These are phyloP conservation scores for Salix arbutifolia DNA, from an alignment of 345 rosid species.

Conservation along the genomic window DNA sequence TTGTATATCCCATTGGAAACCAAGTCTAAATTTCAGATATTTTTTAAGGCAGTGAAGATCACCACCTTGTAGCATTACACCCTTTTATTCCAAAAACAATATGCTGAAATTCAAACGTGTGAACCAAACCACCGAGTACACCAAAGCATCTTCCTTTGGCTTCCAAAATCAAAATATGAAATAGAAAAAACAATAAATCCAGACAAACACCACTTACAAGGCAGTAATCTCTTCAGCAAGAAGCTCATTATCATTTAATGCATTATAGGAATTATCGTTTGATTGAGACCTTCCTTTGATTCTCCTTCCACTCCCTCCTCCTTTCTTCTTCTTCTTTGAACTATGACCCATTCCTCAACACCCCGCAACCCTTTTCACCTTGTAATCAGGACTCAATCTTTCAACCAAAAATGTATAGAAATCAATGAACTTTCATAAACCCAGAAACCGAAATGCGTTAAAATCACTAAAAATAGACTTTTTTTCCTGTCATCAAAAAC, in stretches of 20 bases:
- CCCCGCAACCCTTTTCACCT: not conserved
- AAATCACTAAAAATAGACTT: not conserved
- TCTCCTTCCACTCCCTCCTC: conserved; percentile 42
- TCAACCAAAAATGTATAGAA: not conserved
- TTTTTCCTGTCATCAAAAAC: not conserved
- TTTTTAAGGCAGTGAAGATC: not conserved
- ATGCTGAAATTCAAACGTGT: not conserved
- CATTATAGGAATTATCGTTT: conserved; percentile 55
- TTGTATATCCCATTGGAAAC: not conserved
- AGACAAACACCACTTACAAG: conserved; percentile 47
- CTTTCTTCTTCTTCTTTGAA: conserved; percentile 75
- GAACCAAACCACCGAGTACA: not conserved
- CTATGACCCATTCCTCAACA: conserved; percentile 48
- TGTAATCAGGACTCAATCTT: not conserved
- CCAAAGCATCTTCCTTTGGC: not conserved
- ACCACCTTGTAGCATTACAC: not conserved
- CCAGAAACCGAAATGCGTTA: not conserved
- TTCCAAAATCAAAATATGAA: not conserved
- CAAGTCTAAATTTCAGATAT: not conserved
- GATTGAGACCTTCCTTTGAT: conserved; percentile 56
- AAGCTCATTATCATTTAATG: conserved; percentile 64
- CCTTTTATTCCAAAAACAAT: not conserved
- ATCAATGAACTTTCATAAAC: not conserved
- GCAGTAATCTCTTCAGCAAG: conserved; percentile 92
- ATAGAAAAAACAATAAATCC: not conserved